These are phyloP conservation scores for Penicillium sp. DNA, from an alignment of 2,329 filamentous ascomycete genomes.

Conservation along the genomic window DNA sequence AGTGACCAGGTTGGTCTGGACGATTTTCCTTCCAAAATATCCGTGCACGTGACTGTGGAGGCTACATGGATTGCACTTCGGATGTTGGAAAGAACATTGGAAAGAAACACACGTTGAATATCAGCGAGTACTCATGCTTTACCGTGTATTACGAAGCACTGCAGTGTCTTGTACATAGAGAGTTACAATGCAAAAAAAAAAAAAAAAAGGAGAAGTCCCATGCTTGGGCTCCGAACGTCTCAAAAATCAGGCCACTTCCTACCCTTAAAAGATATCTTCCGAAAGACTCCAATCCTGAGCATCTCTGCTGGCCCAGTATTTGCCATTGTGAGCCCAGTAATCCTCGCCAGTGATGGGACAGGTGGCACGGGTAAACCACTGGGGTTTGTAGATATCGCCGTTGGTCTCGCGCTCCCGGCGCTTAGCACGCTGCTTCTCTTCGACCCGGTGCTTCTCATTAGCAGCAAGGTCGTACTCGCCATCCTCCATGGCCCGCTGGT, in stretches of 20 bases:
- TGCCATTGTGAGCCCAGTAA: conserved; percentile 83
- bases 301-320: conserved; percentile 75
- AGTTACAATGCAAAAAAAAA: background rate
- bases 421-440: conserved; percentile 81
- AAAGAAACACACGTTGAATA: background rate
- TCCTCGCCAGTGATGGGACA: conserved; percentile 80
- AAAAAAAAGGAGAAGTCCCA: background rate
- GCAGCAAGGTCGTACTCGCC: conserved; percentile 94
- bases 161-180: conserved; percentile 13
- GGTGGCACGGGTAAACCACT: conserved; percentile 73
- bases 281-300: conserved; percentile 62
- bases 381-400: conserved; percentile 76
- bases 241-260: background rate
- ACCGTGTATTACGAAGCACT: conserved; percentile 13
- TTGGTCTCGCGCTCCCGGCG: conserved; percentile 66
- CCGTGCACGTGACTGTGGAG: conserved; percentile 16
- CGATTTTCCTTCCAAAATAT: conserved; percentile 10
- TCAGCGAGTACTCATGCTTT: conserved; percentile 1
- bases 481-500: conserved; percentile 97
- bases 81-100: no score
- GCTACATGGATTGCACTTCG: background rate
- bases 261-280: conserved; percentile 66
- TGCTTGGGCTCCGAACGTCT: background rate
- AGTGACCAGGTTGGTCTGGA: background rate
- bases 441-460: conserved; percentile 86